These are phyloP conservation scores for Trypanosoma conorhini DNA, from an alignment of 208 protist genomes.

Conservation along the genomic window DNA sequence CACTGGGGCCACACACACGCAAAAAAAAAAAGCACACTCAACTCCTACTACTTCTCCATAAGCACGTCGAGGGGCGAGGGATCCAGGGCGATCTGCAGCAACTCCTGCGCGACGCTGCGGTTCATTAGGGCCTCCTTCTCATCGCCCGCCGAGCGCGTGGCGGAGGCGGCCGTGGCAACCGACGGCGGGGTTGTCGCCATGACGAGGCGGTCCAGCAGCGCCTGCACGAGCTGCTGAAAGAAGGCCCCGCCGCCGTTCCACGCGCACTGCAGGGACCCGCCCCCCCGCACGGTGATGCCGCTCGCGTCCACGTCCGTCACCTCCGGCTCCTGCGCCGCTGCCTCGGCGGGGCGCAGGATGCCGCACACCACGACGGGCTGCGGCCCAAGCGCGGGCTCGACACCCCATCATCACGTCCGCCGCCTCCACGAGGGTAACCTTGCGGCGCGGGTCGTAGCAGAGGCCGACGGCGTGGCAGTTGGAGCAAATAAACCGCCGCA, in stretches of 20 bases:
- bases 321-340: slow-evolving; percentile 15
- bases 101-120: slow-evolving; percentile 52
- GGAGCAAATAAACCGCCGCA: slow-evolving; percentile 74
- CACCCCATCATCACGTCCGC: slow-evolving; percentile 77
- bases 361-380: slow-evolving; percentile 85
- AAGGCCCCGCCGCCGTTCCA: slow-evolving; percentile 38
- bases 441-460: slow-evolving; percentile 75
- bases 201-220: slow-evolving; percentile 57
- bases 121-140: slow-evolving; percentile 33
- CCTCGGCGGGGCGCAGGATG: slow-evolving; percentile 29
- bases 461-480: slow-evolving; percentile 75
- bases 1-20: too few species aligned
- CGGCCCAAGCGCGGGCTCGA: slow-evolving; percentile 65
- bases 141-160: not conserved
- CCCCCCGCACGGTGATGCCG: slow-evolving; percentile 63
- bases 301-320: slow-evolving; percentile 60
- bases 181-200: slow-evolving; percentile 37
- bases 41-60: slow-evolving; percentile 42
- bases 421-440: slow-evolving; percentile 78
- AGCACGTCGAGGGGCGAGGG: slow-evolving; percentile 76
- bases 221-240: slow-evolving; percentile 65
- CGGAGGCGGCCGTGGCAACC: not conserved
- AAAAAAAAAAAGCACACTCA: not conserved
- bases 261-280: slow-evolving; percentile 66
- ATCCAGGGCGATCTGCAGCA: slow-evolving; percentile 75